A percentile compares a stretch with the other conserved stretches of the same genome.
phyloP scores from a whole-genome alignment of 2,329 filamentous ascomycete species.

The Apiospora kogelbergensis region DNA sequence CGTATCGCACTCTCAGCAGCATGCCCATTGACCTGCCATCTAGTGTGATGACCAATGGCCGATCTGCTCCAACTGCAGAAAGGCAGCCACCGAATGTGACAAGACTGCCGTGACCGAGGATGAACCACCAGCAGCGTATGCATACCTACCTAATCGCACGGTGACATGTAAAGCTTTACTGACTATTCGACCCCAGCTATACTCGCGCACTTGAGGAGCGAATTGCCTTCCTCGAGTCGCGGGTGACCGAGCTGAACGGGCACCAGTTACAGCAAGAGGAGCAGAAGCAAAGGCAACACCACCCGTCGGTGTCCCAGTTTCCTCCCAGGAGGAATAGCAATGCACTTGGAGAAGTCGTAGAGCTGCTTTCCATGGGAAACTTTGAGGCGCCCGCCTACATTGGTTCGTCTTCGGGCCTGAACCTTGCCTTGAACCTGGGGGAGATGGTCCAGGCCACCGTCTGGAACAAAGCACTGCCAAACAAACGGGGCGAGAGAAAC shows the following conservation, averaged over 20 bases:
- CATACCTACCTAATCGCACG: background rate
- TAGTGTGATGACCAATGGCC: slow-evolving; percentile 46
- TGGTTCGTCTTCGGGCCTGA: slow-evolving; percentile 48
- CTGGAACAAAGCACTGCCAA: slow-evolving; percentile 49
- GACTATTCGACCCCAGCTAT: slow-evolving; percentile 29
- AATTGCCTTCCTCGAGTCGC: slow-evolving; percentile 39
- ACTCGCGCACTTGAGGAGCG: slow-evolving; percentile 42
- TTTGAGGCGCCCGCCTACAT: slow-evolving; percentile 48
- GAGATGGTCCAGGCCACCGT: slow-evolving; percentile 55
- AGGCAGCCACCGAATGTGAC: slow-evolving; percentile 41
- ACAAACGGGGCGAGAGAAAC: slow-evolving; percentile 9
- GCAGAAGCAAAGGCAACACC: slow-evolving; percentile 9
- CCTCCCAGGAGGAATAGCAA: slow-evolving; percentile 18
- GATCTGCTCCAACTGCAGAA: slow-evolving; percentile 43
- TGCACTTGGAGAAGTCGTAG: slow-evolving; percentile 43
- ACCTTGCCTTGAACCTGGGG: slow-evolving; percentile 48
- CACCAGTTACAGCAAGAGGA: background rate
- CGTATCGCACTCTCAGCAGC: slow-evolving; percentile 1
- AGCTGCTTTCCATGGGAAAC: slow-evolving; percentile 45
- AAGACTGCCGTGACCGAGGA: slow-evolving; percentile 41
- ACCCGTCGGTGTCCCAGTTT: background rate
- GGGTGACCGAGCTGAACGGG: slow-evolving; percentile 20
- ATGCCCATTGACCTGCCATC: background rate
- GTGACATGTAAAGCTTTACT: background rate
- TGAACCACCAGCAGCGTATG: slow-evolving; percentile 35